Base-by-base conservation (phyloP, 805 yeast genomes). In the Hyphopichia homilentoma region DNA sequence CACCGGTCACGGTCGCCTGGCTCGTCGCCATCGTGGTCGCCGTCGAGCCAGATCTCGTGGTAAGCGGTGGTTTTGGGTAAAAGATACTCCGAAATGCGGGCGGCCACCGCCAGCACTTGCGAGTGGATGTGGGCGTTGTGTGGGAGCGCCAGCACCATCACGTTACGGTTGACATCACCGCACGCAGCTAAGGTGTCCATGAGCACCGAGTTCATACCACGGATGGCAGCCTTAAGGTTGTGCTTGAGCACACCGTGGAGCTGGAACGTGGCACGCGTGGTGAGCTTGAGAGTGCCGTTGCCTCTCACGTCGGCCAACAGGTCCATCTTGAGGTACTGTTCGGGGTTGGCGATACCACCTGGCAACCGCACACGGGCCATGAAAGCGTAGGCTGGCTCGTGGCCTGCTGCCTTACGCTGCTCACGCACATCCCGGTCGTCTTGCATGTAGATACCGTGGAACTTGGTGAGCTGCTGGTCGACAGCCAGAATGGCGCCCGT, bases 391-490 rank as follows among this genome's bases (percentile, higher is more conserved):
- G 94, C 95, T 12, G 97, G 97, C 64, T 90, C 97, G 42, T 85
- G 59, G 27, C 97, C 97, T 54, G 84, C 86, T 29, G 85, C 77
- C 65, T 89, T 90, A 54, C 97, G 81, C 48, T 84, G 83, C 35
- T 90, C 97, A 59, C 97, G 77, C 38, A 90, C 70, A 61, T 90
- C 97, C 68, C 97, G 85, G 58, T 90, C 97, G 60, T 90, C 97
- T 68, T 90, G 97, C 95, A 90, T 87, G 60, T 90, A 90, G 46
- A 88, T 87, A 65, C 97, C 97, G 61, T 90, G 97, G 77, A 90
- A 90, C 64, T 90, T 90, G 45, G 97, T 88, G 59, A 90, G 63
- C 63, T 89, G 97, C 64, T 88, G 95, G 61, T 88, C 97, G 36
- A 77, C 76, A 9, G 96, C 93, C 43, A 83, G 75, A 44, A 90